Percentiles rank a stretch among this genome's conserved stretches.
phyloP scores from a whole-genome alignment of 2,329 filamentous ascomycete genomes.

The Fusarium hainanense region DNA sequence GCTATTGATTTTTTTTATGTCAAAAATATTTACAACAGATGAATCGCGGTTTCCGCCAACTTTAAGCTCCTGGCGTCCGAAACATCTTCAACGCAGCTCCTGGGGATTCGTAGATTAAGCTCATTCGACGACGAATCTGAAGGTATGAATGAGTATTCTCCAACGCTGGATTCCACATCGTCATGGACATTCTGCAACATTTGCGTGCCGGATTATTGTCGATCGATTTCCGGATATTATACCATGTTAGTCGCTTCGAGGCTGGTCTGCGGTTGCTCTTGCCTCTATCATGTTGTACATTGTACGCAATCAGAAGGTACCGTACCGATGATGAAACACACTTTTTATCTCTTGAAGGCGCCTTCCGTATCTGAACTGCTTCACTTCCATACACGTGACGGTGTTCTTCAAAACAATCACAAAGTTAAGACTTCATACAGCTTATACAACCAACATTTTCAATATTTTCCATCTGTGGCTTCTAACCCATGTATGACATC shows the following conservation, averaged over 20 bases:
- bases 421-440: not conserved
- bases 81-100: not conserved
- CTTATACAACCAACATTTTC: not conserved
- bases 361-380: slow-evolving; percentile 9
- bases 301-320: slow-evolving; percentile 19
- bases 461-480: not conserved
- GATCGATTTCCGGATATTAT: slow-evolving; percentile 7
- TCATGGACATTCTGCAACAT: not conserved
- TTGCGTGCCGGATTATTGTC: slow-evolving; percentile 4
- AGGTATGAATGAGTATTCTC: not conserved
- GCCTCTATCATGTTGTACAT: not conserved
- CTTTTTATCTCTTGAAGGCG: not conserved
- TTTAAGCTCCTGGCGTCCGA: not conserved
- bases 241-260: slow-evolving; percentile 1
- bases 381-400: not conserved
- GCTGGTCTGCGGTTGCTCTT: not conserved
- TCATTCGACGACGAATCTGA: not conserved
- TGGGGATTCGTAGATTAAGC: not conserved
- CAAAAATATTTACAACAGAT: not conserved
- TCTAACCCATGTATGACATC: slow-evolving; percentile 5
- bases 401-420: not conserved
- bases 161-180: not conserved
- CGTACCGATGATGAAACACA: not conserved
- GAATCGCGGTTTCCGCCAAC: slow-evolving; percentile 8
- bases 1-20: not conserved